Base-by-base conservation (phyloP, 352 stramenopile genomes). In the Pythium inflatum region DNA sequence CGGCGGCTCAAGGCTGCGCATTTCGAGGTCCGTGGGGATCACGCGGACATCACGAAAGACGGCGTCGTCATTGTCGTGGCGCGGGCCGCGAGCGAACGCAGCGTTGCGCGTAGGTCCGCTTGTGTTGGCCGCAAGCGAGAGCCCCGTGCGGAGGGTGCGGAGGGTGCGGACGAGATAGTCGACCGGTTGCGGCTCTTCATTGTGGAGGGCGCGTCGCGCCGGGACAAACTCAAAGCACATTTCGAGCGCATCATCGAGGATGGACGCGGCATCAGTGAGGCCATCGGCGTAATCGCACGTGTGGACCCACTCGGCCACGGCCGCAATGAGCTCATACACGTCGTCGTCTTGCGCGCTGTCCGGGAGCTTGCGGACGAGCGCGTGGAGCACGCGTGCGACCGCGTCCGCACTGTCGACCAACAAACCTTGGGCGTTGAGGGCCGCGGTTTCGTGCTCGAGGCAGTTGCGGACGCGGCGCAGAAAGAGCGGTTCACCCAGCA, bases 51-150 rank as follows among this genome's bases (percentile, higher is more conserved):
- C 14, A 6, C 57, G 30, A 59, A 66, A 71, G 48, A 71, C 33
- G 4, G 33, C 16, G 11, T 53, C n/a, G 55, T 73, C 71, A n/a
- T 77, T 77, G 60, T 77, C 71, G 45, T 77, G 71, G 40, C 64
- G 61, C 20, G 60, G 71, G 7, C 63, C 63, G 27, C 33, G 28
- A n/a, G 33, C 30, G n/a, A 57, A 66, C n/a, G 45, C 45, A 12
- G 59, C 41, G 5, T 36, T n/a, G 5, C 57, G 41, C 11, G 49
- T 22, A 53, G 22, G 5, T 8, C 30, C 30, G 22, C 22, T 16
- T n/a, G 31, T n/a, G 11, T 2, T 14, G n/a, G 11, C 18, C 33
- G 24, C 18, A 18, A 67, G 24, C 11, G 28, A 12, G 34, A 57
- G 54, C 1, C 51, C 49, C 27, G n/a, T n/a, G n/a, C n/a, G n/a